Percentiles rank a stretch among this genome's conserved stretches.
These are phyloP conservation scores for Phytophthora pistaciae DNA, from an alignment of 352 stramenopile genomes.

Conservation along the genomic window DNA sequence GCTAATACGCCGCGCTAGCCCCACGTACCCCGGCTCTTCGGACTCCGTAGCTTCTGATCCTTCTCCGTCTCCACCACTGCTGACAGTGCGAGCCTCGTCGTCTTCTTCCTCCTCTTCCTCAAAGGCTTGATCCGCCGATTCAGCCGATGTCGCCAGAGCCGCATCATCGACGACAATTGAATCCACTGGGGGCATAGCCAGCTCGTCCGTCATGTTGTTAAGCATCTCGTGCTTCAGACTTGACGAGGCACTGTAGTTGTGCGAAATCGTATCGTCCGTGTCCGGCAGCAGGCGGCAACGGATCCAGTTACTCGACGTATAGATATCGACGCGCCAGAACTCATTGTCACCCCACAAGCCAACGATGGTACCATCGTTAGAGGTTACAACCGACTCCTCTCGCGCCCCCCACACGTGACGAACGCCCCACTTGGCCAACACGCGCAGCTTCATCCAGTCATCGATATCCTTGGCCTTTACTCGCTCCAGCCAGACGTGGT, in stretches of 20 bases:
- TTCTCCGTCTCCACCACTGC: conserved; percentile 44
- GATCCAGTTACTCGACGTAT: conserved; percentile 91
- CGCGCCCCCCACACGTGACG: conserved; percentile 75
- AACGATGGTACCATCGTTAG: conserved; percentile 41
- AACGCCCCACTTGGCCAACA: conserved; percentile 83
- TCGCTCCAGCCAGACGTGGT: conserved; percentile 81
- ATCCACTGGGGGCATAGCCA: conserved; percentile 42
- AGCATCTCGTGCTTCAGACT: conserved; percentile 48
- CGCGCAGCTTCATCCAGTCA: conserved; percentile 87
- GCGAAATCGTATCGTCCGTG: conserved; percentile 74
- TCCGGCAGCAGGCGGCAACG: conserved; percentile 83
- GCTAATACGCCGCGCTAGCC: conserved; percentile 40
- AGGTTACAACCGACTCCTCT: conserved; percentile 30
- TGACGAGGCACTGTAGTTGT: conserved; percentile 46
- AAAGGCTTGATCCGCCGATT: conserved; percentile 36
- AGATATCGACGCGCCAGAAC: conserved; percentile 84
- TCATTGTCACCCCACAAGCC: conserved; percentile 65
- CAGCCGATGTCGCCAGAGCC: conserved; percentile 26
- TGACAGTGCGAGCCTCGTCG: conserved; percentile 35
- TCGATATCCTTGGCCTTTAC: conserved; percentile 89
- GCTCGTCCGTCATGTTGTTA: conserved; percentile 44
- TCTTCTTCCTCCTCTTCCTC: conserved; percentile 65
- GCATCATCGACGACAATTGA: conserved; percentile 49
- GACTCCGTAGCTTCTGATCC: conserved; percentile 31
- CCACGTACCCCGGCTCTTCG: conserved; percentile 41